Conservation (phyloP, 495 filamentous ascomycete genomes). For the Penicilliopsis zonata region DNA sequence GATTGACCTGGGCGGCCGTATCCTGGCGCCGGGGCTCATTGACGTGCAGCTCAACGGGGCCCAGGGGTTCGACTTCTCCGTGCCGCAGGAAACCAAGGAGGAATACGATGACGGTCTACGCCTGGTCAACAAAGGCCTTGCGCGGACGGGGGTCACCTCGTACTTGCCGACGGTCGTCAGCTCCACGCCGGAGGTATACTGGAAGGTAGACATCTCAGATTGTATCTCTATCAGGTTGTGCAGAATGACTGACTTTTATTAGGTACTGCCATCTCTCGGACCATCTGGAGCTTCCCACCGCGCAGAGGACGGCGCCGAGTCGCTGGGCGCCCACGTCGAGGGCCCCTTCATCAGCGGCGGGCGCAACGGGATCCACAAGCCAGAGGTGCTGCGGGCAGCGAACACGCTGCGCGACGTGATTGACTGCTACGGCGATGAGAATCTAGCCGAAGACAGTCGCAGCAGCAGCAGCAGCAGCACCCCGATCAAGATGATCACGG, state of each 20-base stretch:
- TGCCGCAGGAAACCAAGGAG: slow-evolving; percentile 47
- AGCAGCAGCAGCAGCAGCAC: slow-evolving; percentile 4
- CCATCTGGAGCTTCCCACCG: slow-evolving; percentile 40
- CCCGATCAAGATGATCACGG: slow-evolving; percentile 63
- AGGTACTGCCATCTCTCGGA: slow-evolving; percentile 61
- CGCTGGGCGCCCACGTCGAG: slow-evolving; percentile 74
- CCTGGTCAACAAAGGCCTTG: slow-evolving; percentile 53
- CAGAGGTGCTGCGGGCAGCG: slow-evolving; percentile 44
- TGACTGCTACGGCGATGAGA: slow-evolving; percentile 55
- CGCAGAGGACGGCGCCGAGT: slow-evolving; percentile 57
- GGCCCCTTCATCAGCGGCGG: slow-evolving; percentile 65
- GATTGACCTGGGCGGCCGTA: slow-evolving; percentile 65
- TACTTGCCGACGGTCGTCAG: slow-evolving; percentile 69
- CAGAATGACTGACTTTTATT: neutral
- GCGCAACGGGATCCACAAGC: slow-evolving; percentile 65
- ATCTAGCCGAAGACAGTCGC: slow-evolving; percentile 26
- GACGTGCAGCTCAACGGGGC: slow-evolving; percentile 82
- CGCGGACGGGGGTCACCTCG: slow-evolving; percentile 68
- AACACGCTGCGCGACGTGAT: slow-evolving; percentile 45
- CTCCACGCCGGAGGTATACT: slow-evolving; percentile 57
- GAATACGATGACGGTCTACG: slow-evolving; percentile 55
- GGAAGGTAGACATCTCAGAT: slow-evolving; percentile 23
- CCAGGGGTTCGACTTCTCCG: slow-evolving; percentile 77
- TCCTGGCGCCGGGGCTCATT: slow-evolving; percentile 70
- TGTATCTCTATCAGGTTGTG: no score